A percentile compares a stretch with the other conserved stretches of the same genome.
Evolutionary conservation across 371 early-diverging fungal genomes (phyloP).

Genomic region (Nosema granulosis): DNA sequence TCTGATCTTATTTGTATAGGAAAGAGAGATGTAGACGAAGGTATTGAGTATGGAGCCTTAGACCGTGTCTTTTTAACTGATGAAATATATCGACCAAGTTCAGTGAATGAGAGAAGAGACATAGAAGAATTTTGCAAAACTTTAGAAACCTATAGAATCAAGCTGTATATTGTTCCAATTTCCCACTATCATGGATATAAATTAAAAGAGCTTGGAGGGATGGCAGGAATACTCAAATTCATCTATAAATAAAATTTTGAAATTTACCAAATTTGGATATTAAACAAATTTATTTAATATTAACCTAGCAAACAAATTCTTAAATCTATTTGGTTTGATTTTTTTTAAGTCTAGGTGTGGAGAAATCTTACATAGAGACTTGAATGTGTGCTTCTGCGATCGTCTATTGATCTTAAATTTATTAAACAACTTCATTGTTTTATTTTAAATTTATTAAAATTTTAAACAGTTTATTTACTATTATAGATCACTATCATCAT

Average conservation of each 20-base stretch:
- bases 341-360: too few relatives aligned
- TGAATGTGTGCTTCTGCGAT: too few relatives aligned
- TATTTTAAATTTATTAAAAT: not conserved
- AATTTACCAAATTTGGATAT: not conserved
- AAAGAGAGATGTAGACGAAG: constrained; percentile 54
- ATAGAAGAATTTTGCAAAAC: constrained; percentile 51
- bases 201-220: constrained; percentile 61
- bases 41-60: constrained; percentile 63
- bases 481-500: constrained; percentile 10
- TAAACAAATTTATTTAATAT: not conserved
- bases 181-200: constrained; percentile 58
- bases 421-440: not conserved
- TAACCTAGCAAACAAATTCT: not conserved
- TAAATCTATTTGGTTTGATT: not conserved
- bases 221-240: constrained; percentile 58
- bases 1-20: constrained; percentile 49
- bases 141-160: constrained; percentile 44
- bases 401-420: not conserved
- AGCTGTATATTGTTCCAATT: constrained; percentile 62
- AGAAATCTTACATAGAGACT: too few relatives aligned
- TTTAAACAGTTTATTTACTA: constrained; percentile 29
- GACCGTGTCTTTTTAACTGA: constrained; percentile 61
- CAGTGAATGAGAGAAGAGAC: constrained; percentile 53
- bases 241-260: constrained; percentile 37
- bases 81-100: constrained; percentile 47